A percentile compares a stretch with the other conserved stretches of the same genome.
Evolutionary conservation across 1,139 yeast species (phyloP).

Genomic region (Blastobotrys persicus): DNA sequence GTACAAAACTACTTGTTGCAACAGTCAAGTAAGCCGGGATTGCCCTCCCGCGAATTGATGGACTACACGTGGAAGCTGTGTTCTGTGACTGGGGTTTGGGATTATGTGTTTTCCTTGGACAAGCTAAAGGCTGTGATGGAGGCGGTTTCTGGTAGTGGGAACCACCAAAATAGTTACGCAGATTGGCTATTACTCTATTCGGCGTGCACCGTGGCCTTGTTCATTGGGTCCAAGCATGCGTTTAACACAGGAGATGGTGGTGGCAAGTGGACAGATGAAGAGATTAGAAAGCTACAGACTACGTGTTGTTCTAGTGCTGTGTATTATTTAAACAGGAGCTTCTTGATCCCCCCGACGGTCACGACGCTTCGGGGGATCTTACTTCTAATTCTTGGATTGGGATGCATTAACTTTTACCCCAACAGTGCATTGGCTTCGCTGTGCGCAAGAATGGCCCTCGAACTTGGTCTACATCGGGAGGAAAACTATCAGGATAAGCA

Average conservation of each 20-base stretch:
- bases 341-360: background rate
- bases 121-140: background rate
- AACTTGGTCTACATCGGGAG: conserved; percentile 60
- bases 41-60: background rate
- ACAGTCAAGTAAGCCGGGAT: background rate
- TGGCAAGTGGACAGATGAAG: background rate
- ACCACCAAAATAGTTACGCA: background rate
- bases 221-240: background rate
- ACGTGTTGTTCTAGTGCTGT: background rate
- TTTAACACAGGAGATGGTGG: background rate
- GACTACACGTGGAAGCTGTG: background rate
- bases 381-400: background rate
- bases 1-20: background rate
- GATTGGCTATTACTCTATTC: background rate
- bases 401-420: background rate
- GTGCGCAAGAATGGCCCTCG: conserved; percentile 59
- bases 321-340: background rate
- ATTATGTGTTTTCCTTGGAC: background rate
- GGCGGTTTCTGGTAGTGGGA: background rate
- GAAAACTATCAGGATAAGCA: conserved; percentile 47
- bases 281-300: background rate
- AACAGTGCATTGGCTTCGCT: conserved; percentile 37
- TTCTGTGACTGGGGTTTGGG: background rate
- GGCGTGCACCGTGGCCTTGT: background rate
- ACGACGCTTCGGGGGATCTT: background rate